Base-by-base conservation (phyloP, 1,139 yeast species). In the Debaryomyces fabryi region DNA sequence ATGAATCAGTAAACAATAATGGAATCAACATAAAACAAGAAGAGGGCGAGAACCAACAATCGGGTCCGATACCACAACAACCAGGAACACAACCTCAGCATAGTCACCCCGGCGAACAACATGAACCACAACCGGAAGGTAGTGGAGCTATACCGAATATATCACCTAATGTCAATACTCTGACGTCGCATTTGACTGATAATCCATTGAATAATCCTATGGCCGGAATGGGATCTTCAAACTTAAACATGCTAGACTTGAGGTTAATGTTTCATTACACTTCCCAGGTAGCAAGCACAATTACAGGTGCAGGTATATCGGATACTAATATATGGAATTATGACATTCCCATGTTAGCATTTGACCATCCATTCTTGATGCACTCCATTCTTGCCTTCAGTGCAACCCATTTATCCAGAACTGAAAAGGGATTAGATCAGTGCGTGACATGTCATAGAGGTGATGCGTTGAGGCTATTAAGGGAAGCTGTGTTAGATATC, bases 231-330 rank as follows among this genome's bases (percentile, higher is more conserved):
- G 59, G 54, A 3, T 49, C 66, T 1, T 57, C 69, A 0, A 61
- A 54, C 42, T 68, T 91, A 44, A 90, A 91, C 63, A 77, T 90
- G 79, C 71, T 85, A 34, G 97, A 92, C 63, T 72, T 92, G 51
- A 77, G 87, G 56, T 71, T 92, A 42, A 88, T 92, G 82, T 88
- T 89, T 64, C 96, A 92, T 65, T 92, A 91, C 65, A 86, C 93
- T 3, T 82, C 90, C 0, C 84, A 81, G 38, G 97, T 91, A 1
- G 87, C 96, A 67, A 83, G 84, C 42, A 88, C 97, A 1, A 89
- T 92, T 44, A 88, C 96, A 0, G 89, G 87, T 1, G 96, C 97
- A 0, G 97, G 97, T 1, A 89, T 91, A 33, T 86, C 95, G 16
- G 96, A 88, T 56, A 84, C 88, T 30, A 82, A 86, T 55, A 87